phyloP scores from a whole-genome alignment of 2,329 filamentous ascomycete genomes.

The Penicillium italicum region DNA sequence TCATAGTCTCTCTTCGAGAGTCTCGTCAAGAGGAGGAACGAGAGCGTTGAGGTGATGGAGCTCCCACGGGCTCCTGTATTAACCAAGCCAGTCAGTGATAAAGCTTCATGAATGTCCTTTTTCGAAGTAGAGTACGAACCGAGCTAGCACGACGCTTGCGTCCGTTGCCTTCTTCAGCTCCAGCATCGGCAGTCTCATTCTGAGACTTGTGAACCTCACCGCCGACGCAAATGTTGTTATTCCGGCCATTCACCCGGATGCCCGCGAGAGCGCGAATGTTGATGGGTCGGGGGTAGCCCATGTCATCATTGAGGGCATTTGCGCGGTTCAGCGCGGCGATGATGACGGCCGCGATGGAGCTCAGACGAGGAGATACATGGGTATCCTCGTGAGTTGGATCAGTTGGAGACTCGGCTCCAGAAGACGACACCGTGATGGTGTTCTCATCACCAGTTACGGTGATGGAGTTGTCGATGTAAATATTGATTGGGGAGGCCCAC shows the following conservation, averaged over 20 bases:
- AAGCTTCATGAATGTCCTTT: not conserved
- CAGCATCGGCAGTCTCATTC: not conserved
- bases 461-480: conserved; percentile 38
- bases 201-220: too few species aligned
- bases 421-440: conserved; percentile 24
- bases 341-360: not conserved
- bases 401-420: not conserved
- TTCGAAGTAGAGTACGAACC: not conserved
- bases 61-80: not conserved
- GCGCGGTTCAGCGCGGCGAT: conserved; percentile 1
- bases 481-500: conserved; percentile 23
- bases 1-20: not conserved
- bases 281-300: not conserved
- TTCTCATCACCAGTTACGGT: conserved; percentile 35
- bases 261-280: conserved; percentile 25
- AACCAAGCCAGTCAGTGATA: not conserved
- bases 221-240: not conserved
- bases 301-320: not conserved
- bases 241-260: conserved; percentile 20
- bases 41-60: not conserved
- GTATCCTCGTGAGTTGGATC: not conserved
- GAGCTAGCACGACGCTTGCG: conserved; percentile 7
- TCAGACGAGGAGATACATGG: not conserved
- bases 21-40: too few species aligned
- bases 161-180: not conserved